These are phyloP conservation scores for Apophysomyces ossiformis DNA, from an alignment of 371 early-diverging fungal genomes.

Conservation along the genomic window DNA sequence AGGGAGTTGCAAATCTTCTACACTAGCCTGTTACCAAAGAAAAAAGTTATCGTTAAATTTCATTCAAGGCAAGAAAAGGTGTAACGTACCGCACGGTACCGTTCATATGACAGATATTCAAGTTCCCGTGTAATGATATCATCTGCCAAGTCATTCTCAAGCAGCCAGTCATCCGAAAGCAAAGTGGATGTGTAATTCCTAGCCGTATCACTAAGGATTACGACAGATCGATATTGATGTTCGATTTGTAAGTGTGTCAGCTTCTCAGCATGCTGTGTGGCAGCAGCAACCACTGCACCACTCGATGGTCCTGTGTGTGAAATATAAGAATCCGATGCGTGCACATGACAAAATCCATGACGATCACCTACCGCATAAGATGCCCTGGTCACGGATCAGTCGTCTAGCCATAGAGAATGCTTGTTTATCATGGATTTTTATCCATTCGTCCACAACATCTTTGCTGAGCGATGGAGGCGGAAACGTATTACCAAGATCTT, in stretches of 20 bases:
- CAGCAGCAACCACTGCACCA: slow-evolving; percentile 76
- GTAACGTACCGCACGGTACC: slow-evolving; percentile 67
- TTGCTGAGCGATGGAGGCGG: slow-evolving; percentile 63
- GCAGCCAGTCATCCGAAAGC: slow-evolving; percentile 77
- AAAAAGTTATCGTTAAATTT: not conserved
- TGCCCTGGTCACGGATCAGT: slow-evolving; percentile 69
- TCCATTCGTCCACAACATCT: slow-evolving; percentile 70
- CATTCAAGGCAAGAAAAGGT: too few relatives aligned
- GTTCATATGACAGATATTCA: slow-evolving; percentile 63
- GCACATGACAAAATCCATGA: not conserved
- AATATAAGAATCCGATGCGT: not conserved
- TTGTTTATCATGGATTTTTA: slow-evolving; percentile 71
- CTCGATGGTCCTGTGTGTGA: slow-evolving; percentile 62
- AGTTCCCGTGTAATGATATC: slow-evolving; percentile 61
- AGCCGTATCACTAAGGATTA: slow-evolving; percentile 73
- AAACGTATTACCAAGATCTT: slow-evolving; percentile 77
- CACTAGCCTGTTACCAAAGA: slow-evolving; percentile 53
- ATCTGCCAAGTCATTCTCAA: slow-evolving; percentile 77
- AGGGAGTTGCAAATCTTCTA: slow-evolving; percentile 87
- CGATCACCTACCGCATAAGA: slow-evolving; percentile 59
- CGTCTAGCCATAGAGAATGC: slow-evolving; percentile 77
- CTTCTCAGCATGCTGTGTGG: slow-evolving; percentile 50
- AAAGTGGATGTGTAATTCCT: slow-evolving; percentile 72
- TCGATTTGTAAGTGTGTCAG: slow-evolving; percentile 32
- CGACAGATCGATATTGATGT: slow-evolving; percentile 44